Evolutionary conservation across 495 filamentous ascomycete species (phyloP), one percentile per base, ranked within the genome.

Genomic region (Trichocladium antarcticum): DNA sequence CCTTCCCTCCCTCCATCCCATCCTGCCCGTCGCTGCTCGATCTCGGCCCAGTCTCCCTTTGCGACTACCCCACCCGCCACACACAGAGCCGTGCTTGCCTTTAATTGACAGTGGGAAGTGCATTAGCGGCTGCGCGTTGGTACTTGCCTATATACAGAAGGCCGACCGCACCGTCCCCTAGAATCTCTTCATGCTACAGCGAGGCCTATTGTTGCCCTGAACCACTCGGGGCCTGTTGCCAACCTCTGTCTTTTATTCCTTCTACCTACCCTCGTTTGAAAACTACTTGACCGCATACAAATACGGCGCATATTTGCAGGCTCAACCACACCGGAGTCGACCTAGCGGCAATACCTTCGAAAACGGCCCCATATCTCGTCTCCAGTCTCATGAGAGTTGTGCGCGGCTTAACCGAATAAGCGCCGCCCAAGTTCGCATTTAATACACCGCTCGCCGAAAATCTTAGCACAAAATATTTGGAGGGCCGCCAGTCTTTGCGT

Each of bases 101-200:
- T 47, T 44, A 43, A 54, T 54, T 46, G 52, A 47, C 42, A 40
- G 47, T 52, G 36, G 58, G 43, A 49, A 57, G 48, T 52, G 51
- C 54, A 57, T 50, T 57, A 61, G 59, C 48, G 47, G 50, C 48
- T 54, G 50, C 53, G 47, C 36, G 51, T 47, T 59, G 50, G 44
- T 49, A 34, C 21, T 14, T 31, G 17, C 37, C 40, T 49, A 49
- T 29, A 16, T 24, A 5, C 46, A 36, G 46, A 34, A 6, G 10
- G 5, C 37, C 20, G 29, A 29, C 46, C 46, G 31, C 46, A 11
- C 19, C 46, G 28, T 28, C 22, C 45, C 16, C 16, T 15, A 9
- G 16, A 8, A 7, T 15, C 19, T 8, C 37, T 27, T 24, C 24
- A 42, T 24, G 37, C 28, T 12, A 14, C 28, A 1, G 12, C 37